phyloP scores from a whole-genome alignment of 371 early-diverging fungal genomes.

The Apophysomyces trapeziformis region DNA sequence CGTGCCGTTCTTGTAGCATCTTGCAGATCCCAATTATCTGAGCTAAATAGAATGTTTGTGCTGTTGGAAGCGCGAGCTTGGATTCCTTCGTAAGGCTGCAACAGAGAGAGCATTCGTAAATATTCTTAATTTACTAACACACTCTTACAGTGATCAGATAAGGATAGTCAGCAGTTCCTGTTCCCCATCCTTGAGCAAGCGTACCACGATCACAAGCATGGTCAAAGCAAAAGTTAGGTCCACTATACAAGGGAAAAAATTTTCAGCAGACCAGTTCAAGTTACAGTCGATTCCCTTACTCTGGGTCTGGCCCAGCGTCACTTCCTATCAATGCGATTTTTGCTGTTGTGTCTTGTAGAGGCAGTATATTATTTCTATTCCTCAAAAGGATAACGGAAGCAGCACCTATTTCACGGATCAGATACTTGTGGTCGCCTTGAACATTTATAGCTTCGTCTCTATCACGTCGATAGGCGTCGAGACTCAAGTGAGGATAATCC shows the following conservation, averaged over 20 bases:
- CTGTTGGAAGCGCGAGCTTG: conserved; percentile 32
- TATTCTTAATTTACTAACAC: neutral
- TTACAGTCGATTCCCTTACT: conserved; percentile 8
- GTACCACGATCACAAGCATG: conserved; percentile 35
- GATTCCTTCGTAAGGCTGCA: conserved; percentile 43
- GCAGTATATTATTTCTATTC: conserved; percentile 36
- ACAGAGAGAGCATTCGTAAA: neutral
- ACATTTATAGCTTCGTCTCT: conserved; percentile 32
- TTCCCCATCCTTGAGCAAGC: conserved; percentile 58
- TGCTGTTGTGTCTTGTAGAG: conserved; percentile 20
- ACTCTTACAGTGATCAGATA: conserved; percentile 47
- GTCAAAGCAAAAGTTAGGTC: conserved; percentile 18
- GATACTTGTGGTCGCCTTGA: conserved; percentile 32
- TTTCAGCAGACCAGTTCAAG: neutral
- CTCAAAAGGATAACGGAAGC: conserved; percentile 46
- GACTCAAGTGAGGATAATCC: conserved; percentile 34
- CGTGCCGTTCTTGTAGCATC: conserved; percentile 39
- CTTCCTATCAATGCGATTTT: conserved; percentile 53
- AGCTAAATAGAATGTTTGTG: conserved; percentile 28
- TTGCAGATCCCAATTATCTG: conserved; percentile 44
- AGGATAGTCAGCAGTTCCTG: conserved; percentile 54
- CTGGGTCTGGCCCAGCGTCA: conserved; percentile 36
- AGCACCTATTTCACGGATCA: conserved; percentile 39
- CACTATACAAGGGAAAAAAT: conserved; percentile 8
- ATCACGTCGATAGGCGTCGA: conserved; percentile 24